Conservation (phyloP, 208 protist species). For the Histomonas meleagridis region DNA sequence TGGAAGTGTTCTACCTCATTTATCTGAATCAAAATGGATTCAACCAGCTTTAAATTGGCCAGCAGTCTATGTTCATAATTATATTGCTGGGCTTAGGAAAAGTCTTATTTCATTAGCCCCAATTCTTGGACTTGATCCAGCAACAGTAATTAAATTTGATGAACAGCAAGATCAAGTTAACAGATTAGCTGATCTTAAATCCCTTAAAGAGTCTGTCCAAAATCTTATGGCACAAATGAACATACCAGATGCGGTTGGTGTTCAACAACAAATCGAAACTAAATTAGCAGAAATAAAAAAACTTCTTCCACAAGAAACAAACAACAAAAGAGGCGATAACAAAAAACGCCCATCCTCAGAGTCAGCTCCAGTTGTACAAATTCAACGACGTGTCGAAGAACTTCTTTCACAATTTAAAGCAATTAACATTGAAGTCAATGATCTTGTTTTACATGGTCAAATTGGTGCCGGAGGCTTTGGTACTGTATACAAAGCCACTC, state of each 20-base stretch:
- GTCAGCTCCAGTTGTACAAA: not conserved
- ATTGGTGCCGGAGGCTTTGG: slow-evolving; percentile 24
- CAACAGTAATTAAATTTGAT: not conserved
- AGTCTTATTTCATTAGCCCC: not conserved
- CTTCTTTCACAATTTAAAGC: not conserved
- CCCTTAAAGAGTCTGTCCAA: not conserved
- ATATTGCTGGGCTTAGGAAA: not conserved
- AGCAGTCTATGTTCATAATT: not conserved
- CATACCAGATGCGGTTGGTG: not conserved
- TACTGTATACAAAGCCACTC: not conserved
- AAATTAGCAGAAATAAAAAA: not conserved
- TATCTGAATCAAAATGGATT: not conserved
- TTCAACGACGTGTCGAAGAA: slow-evolving; percentile 5
- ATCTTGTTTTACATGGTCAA: not conserved
- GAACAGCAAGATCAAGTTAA: slow-evolving; percentile 23
- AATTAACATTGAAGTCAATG: not conserved
- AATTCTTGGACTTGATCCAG: not conserved
- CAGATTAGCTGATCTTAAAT: not conserved
- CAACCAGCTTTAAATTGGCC: slow-evolving; percentile 22
- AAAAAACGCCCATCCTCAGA: not conserved
- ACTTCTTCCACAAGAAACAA: not conserved
- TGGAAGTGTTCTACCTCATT: not conserved
- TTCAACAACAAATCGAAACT: slow-evolving; percentile 28
- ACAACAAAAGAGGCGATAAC: not conserved
- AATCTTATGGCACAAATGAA: slow-evolving; percentile 10